Conservation (phyloP, 139 green algal genomes). For the Ettlia oleoabundans region DNA sequence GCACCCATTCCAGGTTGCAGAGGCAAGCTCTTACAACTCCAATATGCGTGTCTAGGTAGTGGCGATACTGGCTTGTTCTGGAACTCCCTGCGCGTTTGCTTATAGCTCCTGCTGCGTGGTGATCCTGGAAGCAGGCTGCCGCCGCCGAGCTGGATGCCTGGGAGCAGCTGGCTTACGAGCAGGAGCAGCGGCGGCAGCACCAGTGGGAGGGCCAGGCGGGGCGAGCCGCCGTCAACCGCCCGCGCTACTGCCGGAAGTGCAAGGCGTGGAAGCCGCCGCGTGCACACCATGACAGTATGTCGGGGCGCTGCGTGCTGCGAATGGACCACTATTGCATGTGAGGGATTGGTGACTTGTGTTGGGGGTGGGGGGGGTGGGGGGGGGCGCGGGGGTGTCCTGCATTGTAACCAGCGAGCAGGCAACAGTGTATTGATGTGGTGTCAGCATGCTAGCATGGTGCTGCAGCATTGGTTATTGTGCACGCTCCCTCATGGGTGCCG, state of each 20-base stretch:
- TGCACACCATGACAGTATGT: slow-evolving; percentile 92
- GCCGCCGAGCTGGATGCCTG: neutral
- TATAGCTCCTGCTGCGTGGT: neutral
- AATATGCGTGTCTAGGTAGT: neutral
- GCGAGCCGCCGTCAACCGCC: slow-evolving; percentile 21
- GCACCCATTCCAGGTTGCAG: slow-evolving; percentile 84
- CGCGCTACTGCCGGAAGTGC: slow-evolving; percentile 67
- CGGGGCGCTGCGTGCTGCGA: slow-evolving; percentile 87
- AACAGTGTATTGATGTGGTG: too few relatives aligned
- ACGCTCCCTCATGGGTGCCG: too few relatives aligned
- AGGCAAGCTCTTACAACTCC: slow-evolving; percentile 56
- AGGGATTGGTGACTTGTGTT: neutral
- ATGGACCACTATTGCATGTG: slow-evolving; percentile 89
- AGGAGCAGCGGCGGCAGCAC: slow-evolving; percentile 7
- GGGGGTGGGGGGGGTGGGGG: too few relatives aligned
- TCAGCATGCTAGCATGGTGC: neutral
- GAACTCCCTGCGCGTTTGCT: neutral
- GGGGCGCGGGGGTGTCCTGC: too few relatives aligned
- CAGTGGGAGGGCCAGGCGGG: neutral
- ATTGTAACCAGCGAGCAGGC: too few relatives aligned
- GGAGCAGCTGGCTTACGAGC: slow-evolving; percentile 20
- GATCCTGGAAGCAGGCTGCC: slow-evolving; percentile 5
- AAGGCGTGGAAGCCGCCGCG: slow-evolving; percentile 89
- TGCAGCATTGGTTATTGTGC: slow-evolving; percentile 63
- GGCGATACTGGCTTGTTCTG: neutral